Conservation (phyloP, 345 rosid species). For the Melastoma malabathricum region DNA sequence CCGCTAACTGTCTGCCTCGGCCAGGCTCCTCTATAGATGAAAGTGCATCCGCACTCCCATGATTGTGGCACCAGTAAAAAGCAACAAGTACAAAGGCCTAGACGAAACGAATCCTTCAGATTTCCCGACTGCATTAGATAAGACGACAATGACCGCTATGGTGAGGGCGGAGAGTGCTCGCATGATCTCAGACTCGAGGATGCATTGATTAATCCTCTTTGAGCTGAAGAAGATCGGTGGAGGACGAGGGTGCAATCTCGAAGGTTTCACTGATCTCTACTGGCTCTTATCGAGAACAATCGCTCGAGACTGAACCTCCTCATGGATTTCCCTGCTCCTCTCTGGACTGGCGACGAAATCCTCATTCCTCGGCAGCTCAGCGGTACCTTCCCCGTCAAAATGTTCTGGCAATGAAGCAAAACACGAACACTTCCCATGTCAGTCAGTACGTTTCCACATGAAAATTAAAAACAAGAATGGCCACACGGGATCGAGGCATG, state of each 20-base stretch:
- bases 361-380: no score
- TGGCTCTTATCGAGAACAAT: no score
- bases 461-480: no score
- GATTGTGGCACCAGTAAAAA: conserved; percentile 45
- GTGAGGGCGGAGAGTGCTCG: conserved; percentile 48
- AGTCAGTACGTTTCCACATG: no score
- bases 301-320: no score
- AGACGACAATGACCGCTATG: conserved; percentile 39
- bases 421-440: no score
- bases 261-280: background rate
- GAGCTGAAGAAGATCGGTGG: conserved; percentile 24
- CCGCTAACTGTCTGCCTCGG: conserved; percentile 31
- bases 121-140: conserved; percentile 25
- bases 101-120: conserved; percentile 25
- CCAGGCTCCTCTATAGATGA: conserved; percentile 19
- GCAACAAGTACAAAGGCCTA: conserved; percentile 52
- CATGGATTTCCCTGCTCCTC: no score
- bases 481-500: no score
- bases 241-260: background rate
- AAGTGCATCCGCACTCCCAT: conserved; percentile 26
- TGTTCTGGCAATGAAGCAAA: no score
- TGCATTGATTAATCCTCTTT: conserved; percentile 39
- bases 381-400: no score
- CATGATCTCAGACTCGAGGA: conserved; percentile 35
- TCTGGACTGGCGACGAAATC: no score